Evolutionary conservation across 306 rosid genomes (phyloP).

Genomic region (Trichosanthes cucumerina): DNA sequence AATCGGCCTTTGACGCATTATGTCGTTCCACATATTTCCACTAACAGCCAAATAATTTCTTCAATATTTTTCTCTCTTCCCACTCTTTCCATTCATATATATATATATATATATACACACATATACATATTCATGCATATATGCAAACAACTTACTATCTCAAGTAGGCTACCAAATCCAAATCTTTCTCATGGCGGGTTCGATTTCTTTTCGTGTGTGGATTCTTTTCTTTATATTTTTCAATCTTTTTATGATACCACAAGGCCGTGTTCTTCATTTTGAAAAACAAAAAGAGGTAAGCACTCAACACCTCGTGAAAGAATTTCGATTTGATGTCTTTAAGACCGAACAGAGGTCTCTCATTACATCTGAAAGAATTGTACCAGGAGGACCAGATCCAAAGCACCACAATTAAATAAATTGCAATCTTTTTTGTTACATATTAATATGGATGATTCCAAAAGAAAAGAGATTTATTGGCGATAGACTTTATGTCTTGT

Average conservation of each 20-base stretch:
- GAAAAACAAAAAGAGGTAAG: neutral
- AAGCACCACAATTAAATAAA: neutral
- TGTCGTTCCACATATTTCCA: neutral
- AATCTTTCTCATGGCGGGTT: neutral
- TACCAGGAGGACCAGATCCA: neutral
- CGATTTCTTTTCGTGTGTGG: neutral
- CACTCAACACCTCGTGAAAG: neutral
- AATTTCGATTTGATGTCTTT: neutral
- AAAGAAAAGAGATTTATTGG: neutral
- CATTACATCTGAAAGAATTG: neutral
- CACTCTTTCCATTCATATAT: neutral
- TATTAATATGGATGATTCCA: neutral
- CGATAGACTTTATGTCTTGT: neutral
- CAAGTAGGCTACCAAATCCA: neutral
- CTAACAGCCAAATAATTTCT: neutral
- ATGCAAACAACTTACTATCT: neutral
- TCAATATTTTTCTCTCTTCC: neutral
- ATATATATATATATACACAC: neutral
- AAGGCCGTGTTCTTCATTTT: neutral
- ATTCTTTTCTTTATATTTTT: neutral
- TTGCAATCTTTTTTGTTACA: neutral
- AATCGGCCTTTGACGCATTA: neutral
- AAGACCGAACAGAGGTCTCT: neutral
- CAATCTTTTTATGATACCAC: neutral
- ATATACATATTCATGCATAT: no score